A percentile compares a stretch with the other conserved stretches of the same genome.
phyloP scores from a whole-genome alignment of 2,329 filamentous ascomycete species.

The Pseudocercospora fuligena region DNA sequence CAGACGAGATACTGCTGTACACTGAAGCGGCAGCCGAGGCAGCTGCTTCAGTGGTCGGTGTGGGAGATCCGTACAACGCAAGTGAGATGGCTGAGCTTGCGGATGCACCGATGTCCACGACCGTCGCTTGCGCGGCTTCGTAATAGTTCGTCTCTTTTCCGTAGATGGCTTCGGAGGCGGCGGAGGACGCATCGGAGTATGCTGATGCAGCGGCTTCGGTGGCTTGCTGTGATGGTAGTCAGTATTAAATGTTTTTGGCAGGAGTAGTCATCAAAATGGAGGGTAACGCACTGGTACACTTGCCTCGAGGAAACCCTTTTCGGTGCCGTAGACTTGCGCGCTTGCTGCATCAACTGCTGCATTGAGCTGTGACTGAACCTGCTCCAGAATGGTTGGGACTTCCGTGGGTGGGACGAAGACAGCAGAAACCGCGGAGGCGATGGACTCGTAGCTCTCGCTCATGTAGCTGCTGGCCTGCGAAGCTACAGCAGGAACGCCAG shows the following conservation, averaged over 20 bases:
- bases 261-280: neutral
- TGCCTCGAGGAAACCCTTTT: slow-evolving; percentile 57
- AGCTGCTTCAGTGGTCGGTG: slow-evolving; percentile 52
- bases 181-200: slow-evolving; percentile 48
- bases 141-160: slow-evolving; percentile 58
- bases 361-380: slow-evolving; percentile 62
- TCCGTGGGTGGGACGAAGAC: slow-evolving; percentile 63
- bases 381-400: slow-evolving; percentile 61
- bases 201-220: slow-evolving; percentile 59
- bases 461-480: slow-evolving; percentile 61
- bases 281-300: slow-evolving; percentile 11
- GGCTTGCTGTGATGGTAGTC: slow-evolving; percentile 49
- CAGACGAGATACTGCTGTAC: slow-evolving; percentile 53
- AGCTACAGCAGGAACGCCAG: slow-evolving; percentile 61
- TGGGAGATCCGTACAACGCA: slow-evolving; percentile 62
- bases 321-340: slow-evolving; percentile 61
- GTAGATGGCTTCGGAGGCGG: slow-evolving; percentile 55
- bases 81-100: slow-evolving; percentile 61
- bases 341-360: slow-evolving; percentile 64
- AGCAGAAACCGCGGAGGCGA: slow-evolving; percentile 52
- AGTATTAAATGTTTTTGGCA: slow-evolving; percentile 5
- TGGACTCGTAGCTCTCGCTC: slow-evolving; percentile 52
- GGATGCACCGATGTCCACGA: slow-evolving; percentile 59
- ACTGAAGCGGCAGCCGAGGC: slow-evolving; percentile 50
- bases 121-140: slow-evolving; percentile 58